phyloP scores from a whole-genome alignment of 768 basidiomycete species.

The Harrya chromipes region DNA sequence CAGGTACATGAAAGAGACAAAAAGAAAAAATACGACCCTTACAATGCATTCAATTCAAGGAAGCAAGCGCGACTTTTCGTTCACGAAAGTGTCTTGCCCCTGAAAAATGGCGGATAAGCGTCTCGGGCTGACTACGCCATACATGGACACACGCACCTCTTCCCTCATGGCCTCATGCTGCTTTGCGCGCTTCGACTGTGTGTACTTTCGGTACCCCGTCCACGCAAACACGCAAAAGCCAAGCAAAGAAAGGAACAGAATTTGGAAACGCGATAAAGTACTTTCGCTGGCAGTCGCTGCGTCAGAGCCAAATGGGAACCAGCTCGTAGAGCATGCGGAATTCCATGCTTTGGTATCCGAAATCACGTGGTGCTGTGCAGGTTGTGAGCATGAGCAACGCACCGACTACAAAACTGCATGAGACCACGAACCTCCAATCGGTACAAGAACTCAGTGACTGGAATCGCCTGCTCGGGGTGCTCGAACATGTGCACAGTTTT shows the following conservation, averaged over 20 bases:
- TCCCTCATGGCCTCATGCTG: not conserved
- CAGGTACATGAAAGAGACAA: not conserved
- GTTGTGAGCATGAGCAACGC: not conserved
- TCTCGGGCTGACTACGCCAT: not conserved
- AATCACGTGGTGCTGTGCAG: constrained; percentile 36
- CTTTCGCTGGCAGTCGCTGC: not conserved
- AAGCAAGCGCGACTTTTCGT: constrained; percentile 26
- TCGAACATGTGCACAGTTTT: constrained; percentile 67
- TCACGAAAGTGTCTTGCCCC: constrained; percentile 6
- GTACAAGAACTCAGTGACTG: constrained; percentile 81
- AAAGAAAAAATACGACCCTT: not conserved
- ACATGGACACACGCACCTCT: constrained; percentile 8
- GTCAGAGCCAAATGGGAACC: constrained; percentile 21
- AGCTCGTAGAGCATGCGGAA: constrained; percentile 35
- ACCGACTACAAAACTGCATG: no score
- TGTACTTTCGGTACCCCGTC: constrained; percentile 12
- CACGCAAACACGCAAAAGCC: constrained; percentile 12
- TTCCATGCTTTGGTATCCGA: constrained; percentile 37
- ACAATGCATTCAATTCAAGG: constrained; percentile 11
- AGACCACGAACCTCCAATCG: constrained; percentile 58
- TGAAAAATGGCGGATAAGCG: not conserved
- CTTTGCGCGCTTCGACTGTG: constrained; percentile 10
- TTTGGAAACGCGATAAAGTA: not conserved
- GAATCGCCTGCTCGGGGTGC: constrained; percentile 61
- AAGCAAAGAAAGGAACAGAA: constrained; percentile 7